Base-by-base conservation (phyloP, 192 early-diverging fungal species). In the Helicostylum pulchrum region DNA sequence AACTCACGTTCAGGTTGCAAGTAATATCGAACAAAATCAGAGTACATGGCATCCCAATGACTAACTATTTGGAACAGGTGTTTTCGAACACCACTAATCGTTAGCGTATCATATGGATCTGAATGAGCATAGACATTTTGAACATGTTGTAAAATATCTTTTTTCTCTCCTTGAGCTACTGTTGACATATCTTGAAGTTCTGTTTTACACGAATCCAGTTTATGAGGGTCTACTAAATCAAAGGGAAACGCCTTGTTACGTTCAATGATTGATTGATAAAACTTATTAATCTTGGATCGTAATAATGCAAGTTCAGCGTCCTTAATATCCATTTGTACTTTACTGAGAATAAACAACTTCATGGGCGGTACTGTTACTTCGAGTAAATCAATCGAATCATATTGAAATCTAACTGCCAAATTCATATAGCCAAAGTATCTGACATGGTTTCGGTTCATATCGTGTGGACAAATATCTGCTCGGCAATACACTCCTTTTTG, bases 11-110 rank as follows among this genome's bases (percentile, higher is more conserved):
- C 95, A 0, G 90, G 80, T 61, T 92, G 89, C 62, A 97, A 84
- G 70, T 89, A 94, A 4, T 81, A 81, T 42, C 90, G 73, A 2
- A 85, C 89, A 42, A 99, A 85, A 52, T 89, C 82, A 5, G 78
- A 79, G 64, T 96, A 96, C 21, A 92, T 90, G 59, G 81, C 62
- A 59, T 97, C 91, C 95, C 95, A 99, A 46, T 79, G 75, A 3
- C 79, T 71, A 2, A 95, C 88, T 43, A 92, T 92, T 51, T 87
- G 86, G 64, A 92, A 87, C 23, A 99, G 62, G 10, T 79, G 82
- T 57, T 86, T 84, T 8, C 90, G 79, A 9, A 94, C 92, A 30
- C 83, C 78, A 57, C 91, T 94, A 23, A 96, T 70, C 1, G 93
- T 87, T 32, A 97, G 63, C 0, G 86, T 90, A 69, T 99, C 96